Percentiles rank a stretch among this genome's conserved stretches.
Conservation (phyloP, 805 yeast genomes). For the Cyberlindnera mississippiensis region DNA sequence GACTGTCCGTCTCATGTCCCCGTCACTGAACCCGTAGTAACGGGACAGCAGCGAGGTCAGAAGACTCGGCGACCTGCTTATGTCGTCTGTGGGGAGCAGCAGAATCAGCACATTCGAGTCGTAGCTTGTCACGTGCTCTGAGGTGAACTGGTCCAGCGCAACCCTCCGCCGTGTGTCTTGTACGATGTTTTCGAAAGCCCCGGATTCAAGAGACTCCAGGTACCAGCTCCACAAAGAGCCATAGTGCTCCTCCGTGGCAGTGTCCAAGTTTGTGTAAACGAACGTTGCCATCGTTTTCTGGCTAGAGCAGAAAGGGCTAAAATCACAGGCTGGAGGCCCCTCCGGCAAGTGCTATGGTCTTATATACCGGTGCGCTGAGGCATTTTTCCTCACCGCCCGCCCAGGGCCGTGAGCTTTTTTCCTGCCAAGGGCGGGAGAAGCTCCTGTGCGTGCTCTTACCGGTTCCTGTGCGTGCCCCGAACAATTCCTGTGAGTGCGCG, state of each 20-base stretch:
- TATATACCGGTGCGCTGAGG: conserved; percentile 5
- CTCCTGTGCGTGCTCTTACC: conserved; percentile 4
- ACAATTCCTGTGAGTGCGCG: not conserved
- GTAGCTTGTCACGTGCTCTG: conserved; percentile 11
- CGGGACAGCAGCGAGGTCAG: conserved; percentile 13
- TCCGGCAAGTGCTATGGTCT: not conserved
- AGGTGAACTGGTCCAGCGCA: conserved; percentile 14
- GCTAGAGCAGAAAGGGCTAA: too few species aligned
- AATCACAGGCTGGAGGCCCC: too few species aligned
- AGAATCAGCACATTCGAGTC: conserved; percentile 17
- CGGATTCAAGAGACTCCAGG: conserved; percentile 14
- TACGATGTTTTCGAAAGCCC: conserved; percentile 17
- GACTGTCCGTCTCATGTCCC: conserved; percentile 4
- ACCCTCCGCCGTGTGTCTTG: conserved; percentile 11
- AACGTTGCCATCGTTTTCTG: conserved; percentile 20
- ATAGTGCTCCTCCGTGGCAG: conserved; percentile 11
- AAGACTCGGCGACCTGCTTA: conserved; percentile 13
- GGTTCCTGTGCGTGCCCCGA: not conserved
- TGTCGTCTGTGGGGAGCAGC: conserved; percentile 16
- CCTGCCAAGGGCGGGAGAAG: not conserved
- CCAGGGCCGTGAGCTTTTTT: not conserved
- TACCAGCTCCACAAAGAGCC: conserved; percentile 20
- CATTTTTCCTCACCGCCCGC: conserved; percentile 8
- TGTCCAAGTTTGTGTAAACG: conserved; percentile 15
- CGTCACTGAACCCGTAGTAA: conserved; percentile 10